Base-by-base conservation (phyloP, 129 eudicot genomes). In the Escallonia rubra region DNA sequence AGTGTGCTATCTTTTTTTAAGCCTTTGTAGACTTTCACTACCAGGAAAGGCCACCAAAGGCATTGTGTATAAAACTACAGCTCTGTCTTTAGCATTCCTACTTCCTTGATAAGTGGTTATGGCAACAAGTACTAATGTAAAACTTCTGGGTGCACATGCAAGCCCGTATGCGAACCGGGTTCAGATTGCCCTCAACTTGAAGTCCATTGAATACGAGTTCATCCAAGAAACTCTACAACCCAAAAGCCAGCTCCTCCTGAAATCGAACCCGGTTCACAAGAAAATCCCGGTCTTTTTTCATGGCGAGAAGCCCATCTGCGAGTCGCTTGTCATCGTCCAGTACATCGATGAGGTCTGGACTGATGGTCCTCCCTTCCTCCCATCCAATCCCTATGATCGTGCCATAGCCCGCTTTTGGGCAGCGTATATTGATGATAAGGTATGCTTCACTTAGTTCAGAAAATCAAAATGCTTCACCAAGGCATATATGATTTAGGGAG, bases 351-450 rank as follows among this genome's bases (percentile, higher is more conserved):
- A 73, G 45, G 45, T 47, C 44, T 74, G 70, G 74, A 34, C 76
- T 5, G n/a, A 69, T 49, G 80, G 63, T 65, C 75, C 76, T 34
- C 59, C 73, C 41, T 65, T 82, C 49, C 68, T 82, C 39, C 80
- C 83, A 7, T 66, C 72, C 10, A 60, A 77, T 72, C 78, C 80
- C 41, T 16, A 15, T 15, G 74, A 77, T 57, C 71, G 69, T 10
- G 81, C 85, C 34, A 62, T 34, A 11, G 64, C 73, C 8, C 79
- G 81, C 11, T 81, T 65, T 59, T 76, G 82, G 79, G 73, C 79
- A 3, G 63, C 72, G 10, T 76, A 70, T 44, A 59, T 76, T 65
- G 79, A 80, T 56, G 64, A 71, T 8, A 55, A 80, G 80, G 81
- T 75, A 57, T 6, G 10, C 7, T 6, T 47, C 23, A 14, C 23